Conservation (phyloP, 2,329 filamentous ascomycete species). For the Fusarium setosum region DNA sequence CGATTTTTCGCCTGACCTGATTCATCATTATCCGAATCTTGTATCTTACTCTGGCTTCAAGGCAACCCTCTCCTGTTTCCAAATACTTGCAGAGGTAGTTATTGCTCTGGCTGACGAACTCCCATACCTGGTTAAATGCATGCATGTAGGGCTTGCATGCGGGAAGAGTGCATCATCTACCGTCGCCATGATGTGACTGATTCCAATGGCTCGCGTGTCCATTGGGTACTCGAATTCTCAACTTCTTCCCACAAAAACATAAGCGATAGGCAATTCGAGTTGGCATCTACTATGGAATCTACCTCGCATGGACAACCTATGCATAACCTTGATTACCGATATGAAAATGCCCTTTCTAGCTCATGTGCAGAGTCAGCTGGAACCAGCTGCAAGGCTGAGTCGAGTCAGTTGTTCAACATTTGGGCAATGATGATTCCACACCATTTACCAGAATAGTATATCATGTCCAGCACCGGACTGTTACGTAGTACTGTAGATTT, state of each 20-base stretch:
- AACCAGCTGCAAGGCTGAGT: not conserved
- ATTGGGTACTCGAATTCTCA: not conserved
- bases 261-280: too few relatives aligned
- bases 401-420: not conserved
- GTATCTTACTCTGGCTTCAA: too few relatives aligned
- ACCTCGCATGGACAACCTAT: too few relatives aligned
- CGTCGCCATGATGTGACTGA: constrained; percentile 10
- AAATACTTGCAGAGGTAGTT: not conserved
- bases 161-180: constrained; percentile 11
- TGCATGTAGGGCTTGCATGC: constrained; percentile 13
- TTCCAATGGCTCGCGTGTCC: not conserved
- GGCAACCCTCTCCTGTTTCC: not conserved
- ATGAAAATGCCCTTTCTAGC: too few relatives aligned
- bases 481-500: not conserved
- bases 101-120: not conserved
- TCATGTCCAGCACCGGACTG: not conserved
- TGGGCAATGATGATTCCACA: constrained; percentile 25
- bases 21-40: too few relatives aligned
- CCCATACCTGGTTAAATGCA: constrained; percentile 11
- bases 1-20: too few relatives aligned
- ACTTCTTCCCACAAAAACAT: too few relatives aligned
- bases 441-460: not conserved
- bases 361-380: too few relatives aligned
- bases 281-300: too few relatives aligned
- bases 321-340: too few relatives aligned